A percentile compares a stretch with the other conserved stretches of the same genome.
Evolutionary conservation across 1,139 yeast genomes (phyloP).

Genomic region (Petasospora rhodanensis): DNA sequence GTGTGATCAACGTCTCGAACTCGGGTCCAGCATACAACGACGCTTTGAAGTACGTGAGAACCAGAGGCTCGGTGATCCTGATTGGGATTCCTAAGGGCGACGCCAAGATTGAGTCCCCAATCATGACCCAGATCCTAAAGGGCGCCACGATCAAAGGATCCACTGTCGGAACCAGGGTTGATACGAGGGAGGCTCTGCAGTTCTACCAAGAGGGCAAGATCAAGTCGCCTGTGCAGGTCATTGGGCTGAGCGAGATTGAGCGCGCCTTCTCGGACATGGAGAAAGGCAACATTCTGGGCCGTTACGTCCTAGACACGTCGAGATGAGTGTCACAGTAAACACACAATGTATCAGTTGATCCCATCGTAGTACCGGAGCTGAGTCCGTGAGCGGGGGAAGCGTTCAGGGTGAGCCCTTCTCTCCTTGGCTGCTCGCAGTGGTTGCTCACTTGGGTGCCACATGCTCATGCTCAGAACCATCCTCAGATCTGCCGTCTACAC

Average conservation of each 20-base stretch:
- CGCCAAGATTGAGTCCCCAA: slow-evolving; percentile 6
- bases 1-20: slow-evolving; percentile 15
- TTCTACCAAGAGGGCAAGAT: slow-evolving; percentile 15
- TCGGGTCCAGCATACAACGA: slow-evolving; percentile 12
- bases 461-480: no score
- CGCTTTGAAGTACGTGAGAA: slow-evolving; percentile 15
- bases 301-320: slow-evolving; percentile 14
- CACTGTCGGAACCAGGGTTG: slow-evolving; percentile 11
- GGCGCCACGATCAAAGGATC: slow-evolving; percentile 15
- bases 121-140: slow-evolving; percentile 9
- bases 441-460: no score
- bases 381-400: no score
- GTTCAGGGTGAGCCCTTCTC: no score
- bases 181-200: slow-evolving; percentile 14
- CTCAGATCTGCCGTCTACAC: no score
- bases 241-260: slow-evolving; percentile 10
- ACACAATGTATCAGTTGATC: no score
- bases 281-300: slow-evolving; percentile 13
- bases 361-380: no score
- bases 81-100: slow-evolving; percentile 16
- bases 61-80: slow-evolving; percentile 14
- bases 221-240: slow-evolving; percentile 11
- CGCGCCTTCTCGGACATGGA: slow-evolving; percentile 12
- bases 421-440: no score
- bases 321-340: slow-evolving; percentile 43